Conservation (phyloP, 257 asterid species). For the Craterostigma plantagineum region DNA sequence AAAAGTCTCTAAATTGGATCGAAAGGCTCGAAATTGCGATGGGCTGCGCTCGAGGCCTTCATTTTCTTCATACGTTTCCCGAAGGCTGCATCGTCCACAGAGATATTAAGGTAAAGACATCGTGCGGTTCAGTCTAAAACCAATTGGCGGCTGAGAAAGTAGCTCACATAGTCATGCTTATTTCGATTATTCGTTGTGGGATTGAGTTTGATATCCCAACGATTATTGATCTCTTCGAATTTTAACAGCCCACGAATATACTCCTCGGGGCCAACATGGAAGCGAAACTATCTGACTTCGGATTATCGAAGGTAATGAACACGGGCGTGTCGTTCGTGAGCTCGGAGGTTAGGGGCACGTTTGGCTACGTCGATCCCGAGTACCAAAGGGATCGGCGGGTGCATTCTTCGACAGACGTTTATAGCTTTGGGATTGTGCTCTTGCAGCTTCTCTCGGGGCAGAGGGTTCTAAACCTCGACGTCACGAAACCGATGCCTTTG, state of each 20-base stretch:
- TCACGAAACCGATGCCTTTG: constrained; percentile 42
- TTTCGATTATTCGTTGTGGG: no score
- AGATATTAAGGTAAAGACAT: constrained; percentile 39
- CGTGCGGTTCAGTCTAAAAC: no score
- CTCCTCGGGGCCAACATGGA: constrained; percentile 36
- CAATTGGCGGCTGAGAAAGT: no score
- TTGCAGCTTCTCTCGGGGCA: constrained; percentile 66
- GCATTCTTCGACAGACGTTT: constrained; percentile 61
- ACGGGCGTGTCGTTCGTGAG: constrained; percentile 58
- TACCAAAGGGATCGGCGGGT: constrained; percentile 57
- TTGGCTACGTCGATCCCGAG: constrained; percentile 83
- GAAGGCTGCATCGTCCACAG: constrained; percentile 74
- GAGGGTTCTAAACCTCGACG: constrained; percentile 45
- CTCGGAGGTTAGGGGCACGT: constrained; percentile 78
- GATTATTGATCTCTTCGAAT: no score
- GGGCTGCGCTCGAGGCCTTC: constrained; percentile 58
- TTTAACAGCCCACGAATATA: constrained; percentile 65
- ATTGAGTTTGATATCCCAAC: no score
- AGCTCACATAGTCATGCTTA: no score
- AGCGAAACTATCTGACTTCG: constrained; percentile 64
- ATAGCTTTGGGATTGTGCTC: constrained; percentile 64
- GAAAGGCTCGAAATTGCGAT: constrained; percentile 46
- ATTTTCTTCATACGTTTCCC: constrained; percentile 51
- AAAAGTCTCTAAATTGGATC: constrained; percentile 39
- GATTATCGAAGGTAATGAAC: constrained; percentile 53